Evolutionary conservation across 2,329 filamentous ascomycete species (phyloP).

Genomic region (Dactylellina leptospora): DNA sequence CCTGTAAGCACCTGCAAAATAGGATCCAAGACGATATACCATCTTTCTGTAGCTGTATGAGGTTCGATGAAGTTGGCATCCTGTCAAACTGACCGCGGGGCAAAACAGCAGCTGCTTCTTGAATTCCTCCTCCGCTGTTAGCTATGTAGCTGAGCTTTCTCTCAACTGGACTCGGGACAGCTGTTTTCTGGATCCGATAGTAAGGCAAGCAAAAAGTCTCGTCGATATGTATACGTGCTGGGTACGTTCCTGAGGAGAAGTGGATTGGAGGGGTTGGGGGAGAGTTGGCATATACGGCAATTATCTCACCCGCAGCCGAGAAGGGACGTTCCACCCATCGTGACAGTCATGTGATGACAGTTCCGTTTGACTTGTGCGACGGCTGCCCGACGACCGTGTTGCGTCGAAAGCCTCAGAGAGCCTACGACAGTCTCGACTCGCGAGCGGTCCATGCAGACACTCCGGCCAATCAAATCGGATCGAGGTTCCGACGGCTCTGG

Average conservation of each 20-base stretch:
- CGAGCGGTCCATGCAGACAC: too few species aligned
- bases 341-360: conserved; percentile 11
- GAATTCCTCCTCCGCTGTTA: conserved; percentile 8
- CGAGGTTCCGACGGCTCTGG: background rate
- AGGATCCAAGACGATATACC: conserved; percentile 2
- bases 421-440: background rate
- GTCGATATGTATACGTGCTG: background rate
- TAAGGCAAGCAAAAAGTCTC: conserved; percentile 10
- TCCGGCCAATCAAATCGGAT: background rate
- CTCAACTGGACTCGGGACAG: background rate
- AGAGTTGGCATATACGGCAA: conserved; percentile 47
- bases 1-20: background rate
- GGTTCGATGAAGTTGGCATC: conserved; percentile 34
- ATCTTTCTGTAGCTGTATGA: conserved; percentile 47
- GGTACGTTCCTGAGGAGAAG: conserved; percentile 13
- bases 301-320: conserved; percentile 51
- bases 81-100: conserved; percentile 16
- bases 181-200: background rate
- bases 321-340: conserved; percentile 51
- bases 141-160: background rate
- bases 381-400: too few species aligned
- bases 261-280: conserved; percentile 38
- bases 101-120: conserved; percentile 7
- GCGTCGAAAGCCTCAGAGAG: too few species aligned
- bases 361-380: conserved; percentile 32